Evolutionary conservation across 352 stramenopile species (phyloP), one percentile per base, ranked within the genome.

Genomic region (Globisporangium canariense): DNA sequence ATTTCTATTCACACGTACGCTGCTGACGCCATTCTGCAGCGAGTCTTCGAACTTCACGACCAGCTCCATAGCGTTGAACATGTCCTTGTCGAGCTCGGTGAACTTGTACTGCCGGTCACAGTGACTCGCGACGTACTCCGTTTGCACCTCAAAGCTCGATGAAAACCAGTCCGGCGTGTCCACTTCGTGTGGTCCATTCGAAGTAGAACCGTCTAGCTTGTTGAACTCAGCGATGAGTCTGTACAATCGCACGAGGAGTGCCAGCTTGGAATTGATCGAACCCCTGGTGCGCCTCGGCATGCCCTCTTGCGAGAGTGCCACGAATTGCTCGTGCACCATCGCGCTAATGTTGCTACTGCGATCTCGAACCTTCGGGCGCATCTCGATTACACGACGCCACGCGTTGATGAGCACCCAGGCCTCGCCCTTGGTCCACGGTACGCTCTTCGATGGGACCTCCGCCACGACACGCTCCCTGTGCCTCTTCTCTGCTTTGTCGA

Each of bases 191-290:
- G 43, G 43, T 49, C 43, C 43, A 38, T 25, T 32, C 28, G 4
- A 57, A 40, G 41, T 5, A 4, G 51, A 14, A 13, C 50, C 3
- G 8, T 22, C 4, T 22, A 8, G 34, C 30, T 47, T 14, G 30
- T 58, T 58, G 52, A 46, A 58, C 52, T 58, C 52, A 16, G 18
- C 16, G 30, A 58, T 58, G 16, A 58, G 16, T 45, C 22, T 46
- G 34, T 58, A 46, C 52, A 41, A 10, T 8, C 2, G 11, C n/a
- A 45, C 13, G 5, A 58, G 16, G 7, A 2, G 25, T n/a, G 32
- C 0, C 7, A 38, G 34, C 52, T 58, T 58, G 34, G 1, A 7
- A 1, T 9, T 2, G 18, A 58, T 16, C 32, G 52, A 58, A 2
- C 4, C 1, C 10, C 22, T 41, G 34, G 7, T 47, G 30, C 52